Evolutionary conservation across 2,329 filamentous ascomycete species (phyloP).

Genomic region (Penicillium sp.): DNA sequence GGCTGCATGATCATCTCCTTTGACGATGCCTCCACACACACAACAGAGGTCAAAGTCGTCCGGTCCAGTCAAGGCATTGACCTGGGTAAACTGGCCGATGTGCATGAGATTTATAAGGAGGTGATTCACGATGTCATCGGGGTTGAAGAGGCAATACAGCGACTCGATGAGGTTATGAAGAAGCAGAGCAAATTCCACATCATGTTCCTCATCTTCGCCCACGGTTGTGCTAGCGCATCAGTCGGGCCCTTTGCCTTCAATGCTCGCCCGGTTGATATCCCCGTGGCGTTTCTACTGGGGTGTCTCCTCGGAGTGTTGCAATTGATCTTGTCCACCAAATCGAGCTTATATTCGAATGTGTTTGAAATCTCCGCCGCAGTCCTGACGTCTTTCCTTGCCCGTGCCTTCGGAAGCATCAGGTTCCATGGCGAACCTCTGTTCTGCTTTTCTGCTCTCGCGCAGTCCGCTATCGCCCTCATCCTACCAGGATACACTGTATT

Average conservation of each 20-base stretch:
- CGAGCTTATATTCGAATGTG: slow-evolving; percentile 64
- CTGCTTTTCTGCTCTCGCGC: slow-evolving; percentile 69
- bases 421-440: slow-evolving; percentile 48
- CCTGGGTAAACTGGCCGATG: slow-evolving; percentile 43
- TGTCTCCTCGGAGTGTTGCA: slow-evolving; percentile 72
- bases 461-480: slow-evolving; percentile 73
- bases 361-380: slow-evolving; percentile 64
- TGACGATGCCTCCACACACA: slow-evolving; percentile 51
- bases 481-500: slow-evolving; percentile 66
- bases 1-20: slow-evolving; percentile 95
- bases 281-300: slow-evolving; percentile 72
- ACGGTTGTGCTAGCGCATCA: slow-evolving; percentile 70
- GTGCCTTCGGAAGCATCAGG: slow-evolving; percentile 65
- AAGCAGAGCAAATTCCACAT: slow-evolving; percentile 54
- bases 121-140: slow-evolving; percentile 48
- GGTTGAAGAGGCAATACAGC: slow-evolving; percentile 44
- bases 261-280: slow-evolving; percentile 73
- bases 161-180: slow-evolving; percentile 55
- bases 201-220: slow-evolving; percentile 60
- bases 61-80: slow-evolving; percentile 44
- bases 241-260: slow-evolving; percentile 80
- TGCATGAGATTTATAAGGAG: slow-evolving; percentile 49
- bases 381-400: slow-evolving; percentile 65
- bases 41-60: slow-evolving; percentile 47
- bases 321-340: slow-evolving; percentile 69